Conservation (phyloP, 1,139 yeast species). For the Scheffersomyces lignicola region DNA sequence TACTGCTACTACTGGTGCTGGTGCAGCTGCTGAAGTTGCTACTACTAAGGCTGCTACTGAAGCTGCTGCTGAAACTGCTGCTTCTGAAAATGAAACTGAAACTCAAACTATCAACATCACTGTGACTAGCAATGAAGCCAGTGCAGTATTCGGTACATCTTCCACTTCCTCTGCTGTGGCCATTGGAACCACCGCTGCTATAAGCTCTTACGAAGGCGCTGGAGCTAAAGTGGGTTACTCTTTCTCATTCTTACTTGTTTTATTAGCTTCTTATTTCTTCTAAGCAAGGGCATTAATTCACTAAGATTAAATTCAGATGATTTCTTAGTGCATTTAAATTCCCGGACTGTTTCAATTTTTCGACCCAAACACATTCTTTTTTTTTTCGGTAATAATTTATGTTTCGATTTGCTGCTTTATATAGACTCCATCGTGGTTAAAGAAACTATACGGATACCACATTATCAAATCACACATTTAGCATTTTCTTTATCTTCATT, state of each 20-base stretch:
- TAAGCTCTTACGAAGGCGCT: background rate
- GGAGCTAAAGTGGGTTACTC: background rate
- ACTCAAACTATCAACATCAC: slow-evolving; percentile 1
- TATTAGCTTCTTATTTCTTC: background rate
- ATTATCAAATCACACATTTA: too few species aligned
- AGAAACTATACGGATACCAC: too few species aligned
- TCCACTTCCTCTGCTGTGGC: background rate
- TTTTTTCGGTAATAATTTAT: too few species aligned
- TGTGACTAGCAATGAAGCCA: background rate
- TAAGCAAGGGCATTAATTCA: too few species aligned
- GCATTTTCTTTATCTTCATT: too few species aligned
- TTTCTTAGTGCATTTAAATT: too few species aligned
- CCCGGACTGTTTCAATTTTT: too few species aligned
- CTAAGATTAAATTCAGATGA: too few species aligned
- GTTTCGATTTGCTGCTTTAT: too few species aligned
- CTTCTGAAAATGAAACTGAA: background rate
- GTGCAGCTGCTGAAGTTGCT: slow-evolving; percentile 1
- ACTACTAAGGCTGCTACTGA: slow-evolving; percentile 4
- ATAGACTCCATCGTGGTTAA: too few species aligned
- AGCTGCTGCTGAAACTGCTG: slow-evolving; percentile 1
- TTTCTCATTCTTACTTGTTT: background rate
- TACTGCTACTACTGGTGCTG: slow-evolving; percentile 3
- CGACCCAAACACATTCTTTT: too few species aligned
- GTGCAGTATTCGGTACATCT: slow-evolving; percentile 2
- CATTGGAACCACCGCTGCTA: slow-evolving; percentile 4